These are phyloP conservation scores for Plasmodium cynomolgi DNA, from an alignment of 169 alveolate species.

Conservation along the genomic window DNA sequence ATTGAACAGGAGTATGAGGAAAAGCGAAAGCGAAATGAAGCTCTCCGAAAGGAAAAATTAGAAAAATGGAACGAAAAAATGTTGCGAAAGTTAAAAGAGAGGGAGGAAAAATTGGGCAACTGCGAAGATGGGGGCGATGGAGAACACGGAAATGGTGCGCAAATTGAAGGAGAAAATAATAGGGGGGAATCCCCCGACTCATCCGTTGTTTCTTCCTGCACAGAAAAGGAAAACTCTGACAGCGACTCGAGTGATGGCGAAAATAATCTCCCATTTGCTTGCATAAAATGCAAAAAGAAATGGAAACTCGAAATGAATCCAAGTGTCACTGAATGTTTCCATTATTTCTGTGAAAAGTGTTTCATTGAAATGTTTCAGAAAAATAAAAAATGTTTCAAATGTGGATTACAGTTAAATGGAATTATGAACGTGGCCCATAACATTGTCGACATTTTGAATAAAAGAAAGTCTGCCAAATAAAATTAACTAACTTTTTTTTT, in stretches of 20 bases:
- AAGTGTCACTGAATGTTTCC: conserved; percentile 92
- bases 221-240: conserved; percentile 64
- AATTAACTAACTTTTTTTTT: background rate
- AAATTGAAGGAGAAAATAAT: conserved; percentile 59
- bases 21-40: conserved; percentile 86
- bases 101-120: conserved; percentile 76
- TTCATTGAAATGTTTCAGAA: conserved; percentile 88
- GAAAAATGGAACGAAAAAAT: conserved; percentile 81
- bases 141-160: conserved; percentile 12
- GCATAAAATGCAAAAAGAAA: conserved; percentile 89
- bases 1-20: conserved; percentile 94
- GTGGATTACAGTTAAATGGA: conserved; percentile 91
- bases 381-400: conserved; percentile 87
- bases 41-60: conserved; percentile 81
- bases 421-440: conserved; percentile 88
- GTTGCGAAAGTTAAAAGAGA: conserved; percentile 76
- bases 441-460: conserved; percentile 77
- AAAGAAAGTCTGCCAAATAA: conserved; percentile 25
- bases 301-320: conserved; percentile 90
- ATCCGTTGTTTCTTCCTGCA: conserved; percentile 19
- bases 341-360: conserved; percentile 95
- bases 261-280: conserved; percentile 81
- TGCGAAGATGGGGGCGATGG: conserved; percentile 58
- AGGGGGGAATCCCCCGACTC: conserved; percentile 24
- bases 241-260: conserved; percentile 59